Conservation (phyloP, 2,329 filamentous ascomycete species). For the Sordariomycetes sp. region DNA sequence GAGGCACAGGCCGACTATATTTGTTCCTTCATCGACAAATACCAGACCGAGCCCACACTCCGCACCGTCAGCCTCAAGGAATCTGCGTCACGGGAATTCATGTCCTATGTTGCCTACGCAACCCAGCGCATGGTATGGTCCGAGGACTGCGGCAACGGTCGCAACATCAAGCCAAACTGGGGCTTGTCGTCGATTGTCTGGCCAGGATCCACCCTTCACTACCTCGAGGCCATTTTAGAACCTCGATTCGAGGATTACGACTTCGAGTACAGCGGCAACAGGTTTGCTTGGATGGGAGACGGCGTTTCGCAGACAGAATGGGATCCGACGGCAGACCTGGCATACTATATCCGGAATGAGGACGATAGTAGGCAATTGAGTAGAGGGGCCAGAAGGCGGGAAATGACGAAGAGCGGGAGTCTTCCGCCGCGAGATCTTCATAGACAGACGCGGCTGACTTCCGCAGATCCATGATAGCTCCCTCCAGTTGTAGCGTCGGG, state of each 20-base stretch:
- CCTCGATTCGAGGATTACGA: slow-evolving; percentile 37
- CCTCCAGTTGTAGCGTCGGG: too few relatives aligned
- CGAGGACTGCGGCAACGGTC: slow-evolving; percentile 1
- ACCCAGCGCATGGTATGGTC: slow-evolving; percentile 3
- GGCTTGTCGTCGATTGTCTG: slow-evolving; percentile 3
- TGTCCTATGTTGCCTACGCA: not conserved
- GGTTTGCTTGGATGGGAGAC: slow-evolving; percentile 30
- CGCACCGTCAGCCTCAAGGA: slow-evolving; percentile 1
- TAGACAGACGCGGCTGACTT: too few relatives aligned
- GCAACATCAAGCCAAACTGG: slow-evolving; percentile 2
- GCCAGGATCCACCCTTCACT: slow-evolving; percentile 32
- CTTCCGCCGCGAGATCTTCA: slow-evolving; percentile 1
- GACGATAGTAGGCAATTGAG: slow-evolving; percentile 21
- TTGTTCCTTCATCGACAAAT: not conserved
- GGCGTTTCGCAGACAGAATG: slow-evolving; percentile 31
- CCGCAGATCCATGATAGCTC: too few relatives aligned
- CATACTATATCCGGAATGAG: slow-evolving; percentile 23
- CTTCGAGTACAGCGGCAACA: slow-evolving; percentile 24
- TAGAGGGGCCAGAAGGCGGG: slow-evolving; percentile 4
- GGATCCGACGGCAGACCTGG: slow-evolving; percentile 27
- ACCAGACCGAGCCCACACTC: not conserved
- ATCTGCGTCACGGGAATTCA: slow-evolving; percentile 1
- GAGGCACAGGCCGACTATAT: not conserved
- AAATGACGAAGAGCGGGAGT: slow-evolving; percentile 5
- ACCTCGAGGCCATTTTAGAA: slow-evolving; percentile 35